These are phyloP conservation scores for Cryptococcus hybrid DNA, from an alignment of 1,284 basidiomycete species.

Conservation along the genomic window DNA sequence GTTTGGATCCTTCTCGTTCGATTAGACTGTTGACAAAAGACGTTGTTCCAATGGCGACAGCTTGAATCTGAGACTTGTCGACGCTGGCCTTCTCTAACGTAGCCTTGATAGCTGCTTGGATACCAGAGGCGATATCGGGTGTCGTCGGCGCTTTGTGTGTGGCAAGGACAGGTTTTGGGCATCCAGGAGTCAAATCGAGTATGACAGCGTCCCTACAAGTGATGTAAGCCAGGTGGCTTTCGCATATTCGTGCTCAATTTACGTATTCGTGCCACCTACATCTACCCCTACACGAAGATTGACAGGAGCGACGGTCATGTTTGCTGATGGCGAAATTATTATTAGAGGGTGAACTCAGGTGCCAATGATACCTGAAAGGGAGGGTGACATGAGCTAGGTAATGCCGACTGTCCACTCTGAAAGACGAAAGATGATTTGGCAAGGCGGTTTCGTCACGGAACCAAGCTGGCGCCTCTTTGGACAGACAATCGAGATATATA, in stretches of 20 bases:
- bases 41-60: slow-evolving; percentile 37
- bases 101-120: slow-evolving; percentile 33
- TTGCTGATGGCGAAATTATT: background rate
- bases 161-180: slow-evolving; percentile 51
- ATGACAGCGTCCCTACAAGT: slow-evolving; percentile 54
- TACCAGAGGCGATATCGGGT: slow-evolving; percentile 56
- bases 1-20: slow-evolving; percentile 20
- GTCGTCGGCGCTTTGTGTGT: slow-evolving; percentile 59
- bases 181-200: slow-evolving; percentile 51
- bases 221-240: background rate
- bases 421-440: no score
- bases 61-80: slow-evolving; percentile 21
- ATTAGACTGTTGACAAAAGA: slow-evolving; percentile 40
- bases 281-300: slow-evolving; percentile 53
- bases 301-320: slow-evolving; percentile 19
- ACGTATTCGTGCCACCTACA: slow-evolving; percentile 51
- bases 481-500: no score
- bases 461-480: no score
- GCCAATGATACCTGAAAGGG: background rate
- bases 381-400: background rate
- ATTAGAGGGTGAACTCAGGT: slow-evolving; percentile 16
- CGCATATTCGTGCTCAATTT: background rate
- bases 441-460: no score
- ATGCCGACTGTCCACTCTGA: no score
- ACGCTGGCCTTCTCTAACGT: slow-evolving; percentile 21